phyloP scores from a whole-genome alignment of 306 rosid genomes.

The Notholithocarpus densiflorus region DNA sequence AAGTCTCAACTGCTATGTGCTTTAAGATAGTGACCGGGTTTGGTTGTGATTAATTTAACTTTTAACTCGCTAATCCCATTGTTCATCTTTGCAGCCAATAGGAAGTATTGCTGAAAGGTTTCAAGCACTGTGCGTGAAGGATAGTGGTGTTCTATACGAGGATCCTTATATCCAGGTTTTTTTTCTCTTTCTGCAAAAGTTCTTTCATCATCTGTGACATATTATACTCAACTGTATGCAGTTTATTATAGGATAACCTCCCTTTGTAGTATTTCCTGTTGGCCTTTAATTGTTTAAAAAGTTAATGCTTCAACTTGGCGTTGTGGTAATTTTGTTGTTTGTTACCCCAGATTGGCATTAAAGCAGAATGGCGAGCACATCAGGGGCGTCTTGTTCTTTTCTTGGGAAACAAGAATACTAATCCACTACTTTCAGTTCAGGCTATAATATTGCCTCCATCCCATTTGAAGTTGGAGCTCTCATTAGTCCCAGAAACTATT shows the following conservation, averaged over 20 bases:
- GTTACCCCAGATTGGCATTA: constrained; percentile 70
- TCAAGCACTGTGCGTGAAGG: constrained; percentile 86
- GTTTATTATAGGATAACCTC: constrained; percentile 10
- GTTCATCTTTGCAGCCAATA: constrained; percentile 71
- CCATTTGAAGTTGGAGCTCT: constrained; percentile 86
- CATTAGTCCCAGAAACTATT: constrained; percentile 92
- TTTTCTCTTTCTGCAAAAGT: constrained; percentile 1
- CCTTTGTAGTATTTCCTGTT: constrained; percentile 12
- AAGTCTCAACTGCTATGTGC: constrained; percentile 5
- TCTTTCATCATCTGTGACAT: constrained; percentile 3
- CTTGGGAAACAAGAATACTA: constrained; percentile 95
- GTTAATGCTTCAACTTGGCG: not conserved
- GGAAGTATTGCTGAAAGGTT: constrained; percentile 95
- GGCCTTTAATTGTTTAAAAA: not conserved
- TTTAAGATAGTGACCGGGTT: constrained; percentile 18
- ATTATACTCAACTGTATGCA: not conserved
- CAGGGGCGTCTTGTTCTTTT: constrained; percentile 92
- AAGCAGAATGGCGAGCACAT: constrained; percentile 95
- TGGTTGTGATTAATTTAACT: not conserved
- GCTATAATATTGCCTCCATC: constrained; percentile 87
- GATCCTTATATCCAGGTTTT: constrained; percentile 97
- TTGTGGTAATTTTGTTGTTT: not conserved
- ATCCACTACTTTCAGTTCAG: constrained; percentile 85
- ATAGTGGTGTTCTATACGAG: constrained; percentile 96
- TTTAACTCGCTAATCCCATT: constrained; percentile 8